phyloP scores from a whole-genome alignment of 1,284 basidiomycete genomes.

The Athelia psychrophila region DNA sequence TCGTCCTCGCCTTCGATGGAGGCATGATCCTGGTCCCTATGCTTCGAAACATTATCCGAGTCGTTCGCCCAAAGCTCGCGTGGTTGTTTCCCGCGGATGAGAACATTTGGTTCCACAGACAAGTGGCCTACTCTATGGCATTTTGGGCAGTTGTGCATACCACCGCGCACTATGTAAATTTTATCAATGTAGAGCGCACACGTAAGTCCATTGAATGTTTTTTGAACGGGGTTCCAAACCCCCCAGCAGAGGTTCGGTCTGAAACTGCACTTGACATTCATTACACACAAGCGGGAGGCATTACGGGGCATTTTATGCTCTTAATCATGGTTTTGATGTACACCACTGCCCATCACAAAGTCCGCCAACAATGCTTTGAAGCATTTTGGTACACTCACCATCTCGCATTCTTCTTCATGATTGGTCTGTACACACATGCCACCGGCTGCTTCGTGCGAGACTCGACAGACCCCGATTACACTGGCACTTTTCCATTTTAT shows the following conservation, averaged over 20 bases:
- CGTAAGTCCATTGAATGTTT: slow-evolving; percentile 69
- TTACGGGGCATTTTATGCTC: slow-evolving; percentile 89
- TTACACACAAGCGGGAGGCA: slow-evolving; percentile 81
- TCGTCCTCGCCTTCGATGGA: slow-evolving; percentile 81
- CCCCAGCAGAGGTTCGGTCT: slow-evolving; percentile 66
- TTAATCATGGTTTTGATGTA: slow-evolving; percentile 87
- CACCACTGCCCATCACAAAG: slow-evolving; percentile 78
- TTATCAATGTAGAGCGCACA: slow-evolving; percentile 80
- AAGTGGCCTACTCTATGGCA: slow-evolving; percentile 87
- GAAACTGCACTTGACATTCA: slow-evolving; percentile 77
- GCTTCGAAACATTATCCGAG: slow-evolving; percentile 79
- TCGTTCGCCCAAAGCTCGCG: slow-evolving; percentile 72
- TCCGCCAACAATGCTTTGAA: slow-evolving; percentile 85
- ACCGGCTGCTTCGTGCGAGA: slow-evolving; percentile 93
- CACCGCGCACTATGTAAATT: slow-evolving; percentile 89
- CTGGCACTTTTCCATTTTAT: slow-evolving; percentile 76
- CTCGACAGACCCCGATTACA: slow-evolving; percentile 64
- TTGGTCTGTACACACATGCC: slow-evolving; percentile 83
- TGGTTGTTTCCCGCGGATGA: slow-evolving; percentile 87
- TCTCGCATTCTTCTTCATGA: slow-evolving; percentile 91
- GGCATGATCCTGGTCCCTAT: slow-evolving; percentile 82
- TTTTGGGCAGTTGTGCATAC: slow-evolving; percentile 87
- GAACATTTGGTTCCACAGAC: slow-evolving; percentile 90
- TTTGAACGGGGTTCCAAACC: slow-evolving; percentile 44
- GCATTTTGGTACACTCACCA: slow-evolving; percentile 94